A percentile compares a stretch with the other conserved stretches of the same genome.
These are phyloP conservation scores for Nannizziopsis barbatae DNA, from an alignment of 2,329 filamentous ascomycete species.

Conservation along the genomic window DNA sequence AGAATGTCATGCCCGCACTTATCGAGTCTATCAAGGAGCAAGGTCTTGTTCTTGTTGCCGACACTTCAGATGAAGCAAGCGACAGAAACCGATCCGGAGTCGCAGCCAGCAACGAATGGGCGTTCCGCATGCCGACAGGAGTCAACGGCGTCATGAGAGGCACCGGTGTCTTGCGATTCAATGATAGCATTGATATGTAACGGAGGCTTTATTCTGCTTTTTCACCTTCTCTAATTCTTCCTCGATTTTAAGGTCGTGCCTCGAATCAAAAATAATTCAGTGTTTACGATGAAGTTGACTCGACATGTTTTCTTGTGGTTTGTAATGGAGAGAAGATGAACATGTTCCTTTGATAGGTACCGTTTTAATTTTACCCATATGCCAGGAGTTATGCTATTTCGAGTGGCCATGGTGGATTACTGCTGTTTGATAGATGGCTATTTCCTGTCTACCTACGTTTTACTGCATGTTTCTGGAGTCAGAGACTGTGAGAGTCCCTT, in stretches of 20 bases:
- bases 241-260: too few relatives aligned
- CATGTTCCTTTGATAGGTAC: neutral
- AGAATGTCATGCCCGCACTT: slow-evolving; percentile 88
- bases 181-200: slow-evolving; percentile 72
- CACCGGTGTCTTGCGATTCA: slow-evolving; percentile 83
- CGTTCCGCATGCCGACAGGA: slow-evolving; percentile 56
- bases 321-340: too few relatives aligned
- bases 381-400: neutral
- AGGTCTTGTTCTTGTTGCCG: slow-evolving; percentile 80
- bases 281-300: too few relatives aligned
- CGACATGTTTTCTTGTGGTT: too few relatives aligned
- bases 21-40: slow-evolving; percentile 91
- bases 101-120: slow-evolving; percentile 26
- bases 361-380: neutral
- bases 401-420: neutral
- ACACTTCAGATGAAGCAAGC: slow-evolving; percentile 55
- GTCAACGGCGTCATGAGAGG: slow-evolving; percentile 78
- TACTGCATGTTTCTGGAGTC: too few relatives aligned
- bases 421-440: neutral
- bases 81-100: slow-evolving; percentile 18
- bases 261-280: too few relatives aligned
- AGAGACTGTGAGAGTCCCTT: too few relatives aligned
- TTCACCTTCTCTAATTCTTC: neutral
- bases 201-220: neutral
- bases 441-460: neutral